A percentile compares a stretch with the other conserved stretches of the same genome.
phyloP scores from a whole-genome alignment of 371 early-diverging fungal species.

The Mucor circinelloides region DNA sequence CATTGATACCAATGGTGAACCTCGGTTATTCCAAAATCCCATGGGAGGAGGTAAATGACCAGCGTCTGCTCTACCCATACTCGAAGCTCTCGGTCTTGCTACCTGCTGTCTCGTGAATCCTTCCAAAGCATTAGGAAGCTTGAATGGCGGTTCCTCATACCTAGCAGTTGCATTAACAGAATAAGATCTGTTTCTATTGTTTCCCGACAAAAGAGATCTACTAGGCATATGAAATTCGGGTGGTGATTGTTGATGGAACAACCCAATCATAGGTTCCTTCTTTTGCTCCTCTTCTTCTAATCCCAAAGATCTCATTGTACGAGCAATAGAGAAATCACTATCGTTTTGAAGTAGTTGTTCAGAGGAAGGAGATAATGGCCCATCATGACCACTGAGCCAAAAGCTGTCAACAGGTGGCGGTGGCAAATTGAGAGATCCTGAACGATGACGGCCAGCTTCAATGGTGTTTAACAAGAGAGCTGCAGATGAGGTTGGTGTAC shows the following conservation, averaged over 20 bases:
- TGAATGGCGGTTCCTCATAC: conserved; percentile 31
- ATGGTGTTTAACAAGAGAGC: conserved; percentile 46
- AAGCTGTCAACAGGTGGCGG: conserved; percentile 54
- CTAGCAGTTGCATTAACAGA: conserved; percentile 71
- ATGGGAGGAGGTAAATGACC: conserved; percentile 13
- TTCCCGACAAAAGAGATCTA: conserved; percentile 45
- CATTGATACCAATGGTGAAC: conserved; percentile 45
- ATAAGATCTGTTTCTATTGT: conserved; percentile 67
- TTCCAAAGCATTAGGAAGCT: conserved; percentile 37
- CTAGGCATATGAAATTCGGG: conserved; percentile 43
- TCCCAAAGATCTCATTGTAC: conserved; percentile 76
- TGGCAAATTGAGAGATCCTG: conserved; percentile 67
- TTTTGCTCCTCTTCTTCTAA: conserved; percentile 65
- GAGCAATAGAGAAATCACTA: conserved; percentile 66
- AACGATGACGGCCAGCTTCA: conserved; percentile 52
- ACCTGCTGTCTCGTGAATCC: conserved; percentile 45
- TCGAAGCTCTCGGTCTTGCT: conserved; percentile 64
- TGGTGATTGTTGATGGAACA: conserved; percentile 36
- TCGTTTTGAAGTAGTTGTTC: conserved; percentile 62
- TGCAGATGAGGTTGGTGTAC: conserved; percentile 35
- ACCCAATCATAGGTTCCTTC: conserved; percentile 8
- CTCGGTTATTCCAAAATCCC: conserved; percentile 36
- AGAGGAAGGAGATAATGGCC: conserved; percentile 55
- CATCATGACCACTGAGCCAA: conserved; percentile 57
- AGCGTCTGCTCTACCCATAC: conserved; percentile 62